These are phyloP conservation scores for Acer campestre DNA, from an alignment of 345 rosid genomes.

Conservation along the genomic window DNA sequence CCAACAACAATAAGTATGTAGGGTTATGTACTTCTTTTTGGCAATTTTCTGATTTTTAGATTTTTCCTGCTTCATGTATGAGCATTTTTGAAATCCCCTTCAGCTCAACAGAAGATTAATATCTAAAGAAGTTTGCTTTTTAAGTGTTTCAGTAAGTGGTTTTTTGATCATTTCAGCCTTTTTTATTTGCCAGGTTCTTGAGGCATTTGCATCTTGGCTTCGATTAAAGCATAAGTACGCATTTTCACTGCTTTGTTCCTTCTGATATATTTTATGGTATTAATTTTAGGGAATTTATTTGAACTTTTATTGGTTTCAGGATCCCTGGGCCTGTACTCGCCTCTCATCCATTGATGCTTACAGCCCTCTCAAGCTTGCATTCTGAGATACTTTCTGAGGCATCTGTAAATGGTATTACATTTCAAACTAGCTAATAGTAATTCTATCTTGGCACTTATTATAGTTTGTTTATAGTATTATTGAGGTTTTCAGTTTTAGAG, in stretches of 20 bases:
- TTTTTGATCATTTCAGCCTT: constrained; percentile 24
- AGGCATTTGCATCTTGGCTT: constrained; percentile 99
- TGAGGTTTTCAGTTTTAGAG: not conserved
- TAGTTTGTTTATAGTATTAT: constrained; percentile 14
- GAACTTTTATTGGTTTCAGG: constrained; percentile 55
- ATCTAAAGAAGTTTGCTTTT: not conserved
- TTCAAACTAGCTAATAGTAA: constrained; percentile 22
- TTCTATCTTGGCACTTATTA: not conserved
- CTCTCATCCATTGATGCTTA: constrained; percentile 80
- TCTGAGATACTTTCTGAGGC: constrained; percentile 92
- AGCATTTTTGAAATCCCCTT: not conserved
- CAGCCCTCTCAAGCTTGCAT: constrained; percentile 91
- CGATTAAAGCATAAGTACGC: constrained; percentile 86
- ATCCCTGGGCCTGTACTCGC: constrained; percentile 84
- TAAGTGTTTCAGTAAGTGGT: constrained; percentile 19
- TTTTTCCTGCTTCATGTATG: not conserved
- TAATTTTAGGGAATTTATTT: constrained; percentile 15
- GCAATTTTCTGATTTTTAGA: not conserved
- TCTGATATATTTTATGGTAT: not conserved
- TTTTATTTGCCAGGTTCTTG: constrained; percentile 76
- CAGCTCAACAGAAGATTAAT: not conserved
- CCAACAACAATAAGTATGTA: not conserved
- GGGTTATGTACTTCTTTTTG: not conserved
- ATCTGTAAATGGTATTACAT: constrained; percentile 84
- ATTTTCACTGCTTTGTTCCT: not conserved